Conservation (phyloP, 768 basidiomycete genomes). For the Trametes punicea region DNA sequence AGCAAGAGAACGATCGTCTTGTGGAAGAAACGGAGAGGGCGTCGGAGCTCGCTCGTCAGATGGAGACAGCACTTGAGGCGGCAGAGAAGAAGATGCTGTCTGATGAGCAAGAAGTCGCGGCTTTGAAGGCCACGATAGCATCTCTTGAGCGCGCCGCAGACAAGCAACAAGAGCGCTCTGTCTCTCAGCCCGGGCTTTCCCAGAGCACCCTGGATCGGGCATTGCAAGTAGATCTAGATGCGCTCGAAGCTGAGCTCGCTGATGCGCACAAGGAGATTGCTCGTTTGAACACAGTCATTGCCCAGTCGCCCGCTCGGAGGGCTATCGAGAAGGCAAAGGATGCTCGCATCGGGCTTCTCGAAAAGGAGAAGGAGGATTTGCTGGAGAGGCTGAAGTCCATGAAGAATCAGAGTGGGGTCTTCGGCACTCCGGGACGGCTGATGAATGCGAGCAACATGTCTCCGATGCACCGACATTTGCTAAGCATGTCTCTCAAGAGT, state of each 20-base stretch:
- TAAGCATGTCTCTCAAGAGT: conserved; percentile 62
- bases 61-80: conserved; percentile 75
- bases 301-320: conserved; percentile 70
- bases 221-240: conserved; percentile 51
- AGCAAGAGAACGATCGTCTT: conserved; percentile 47
- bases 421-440: conserved; percentile 56
- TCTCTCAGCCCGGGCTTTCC: conserved; percentile 28
- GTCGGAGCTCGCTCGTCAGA: conserved; percentile 55
- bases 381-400: conserved; percentile 64
- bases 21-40: conserved; percentile 52
- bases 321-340: conserved; percentile 79
- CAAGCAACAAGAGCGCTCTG: conserved; percentile 27
- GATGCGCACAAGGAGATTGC: conserved; percentile 75
- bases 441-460: conserved; percentile 59
- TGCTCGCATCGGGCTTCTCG: conserved; percentile 68
- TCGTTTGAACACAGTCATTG: conserved; percentile 58
- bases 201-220: conserved; percentile 35
- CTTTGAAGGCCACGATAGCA: conserved; percentile 48
- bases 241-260: conserved; percentile 73
- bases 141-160: conserved; percentile 54
- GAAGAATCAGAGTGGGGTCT: conserved; percentile 48
- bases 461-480: conserved; percentile 71
- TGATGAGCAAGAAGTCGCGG: conserved; percentile 52
- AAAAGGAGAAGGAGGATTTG: conserved; percentile 74
- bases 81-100: conserved; percentile 67